Evolutionary conservation across 176 grass and related monocot species (phyloP), one percentile per base, ranked within the genome.

Genomic region (Eragrostis curvula): DNA sequence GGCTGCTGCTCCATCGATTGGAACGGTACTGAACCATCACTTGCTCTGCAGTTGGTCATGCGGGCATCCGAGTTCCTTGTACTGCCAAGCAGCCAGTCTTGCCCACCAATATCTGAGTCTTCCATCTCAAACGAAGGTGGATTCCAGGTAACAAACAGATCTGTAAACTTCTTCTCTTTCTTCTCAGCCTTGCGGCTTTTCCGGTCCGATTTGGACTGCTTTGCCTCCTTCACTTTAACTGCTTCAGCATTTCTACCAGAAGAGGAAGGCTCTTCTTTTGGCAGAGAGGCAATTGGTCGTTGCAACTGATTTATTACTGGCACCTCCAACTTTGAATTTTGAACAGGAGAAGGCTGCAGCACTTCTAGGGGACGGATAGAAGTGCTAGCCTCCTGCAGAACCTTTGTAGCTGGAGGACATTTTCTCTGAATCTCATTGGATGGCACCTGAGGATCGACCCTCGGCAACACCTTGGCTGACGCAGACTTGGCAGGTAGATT

Each of bases 121-220:
- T 68, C 59, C 32, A 68, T 68, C 67, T 79, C 49, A 44, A 79
- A 16, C 5, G 15, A 62, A 25, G 60, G 23, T 1, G 88, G 84
- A 73, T 86, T 73, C 88, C 88, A 90, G 59, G 79, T 90, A 68
- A 90, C 79, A 73, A 90, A 86, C 40, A 90, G 68, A 79, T 83
- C 79, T 14, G 30, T 49, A 6, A 79, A 68, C 43, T 90, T 90
- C 60, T 24, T 82, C 23, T 90, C 88, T 82, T 86, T 90, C 79
- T 90, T 83, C 14, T 83, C 83, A 52, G 67, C 73, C 60, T 86
- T 90, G 23, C 58, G 73, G 30, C 51, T 78, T 80, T 86, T 90
- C 7, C 73, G 12, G 15, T 86, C 66, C 2, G 88, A 90, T 42
- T 69, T 82, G 0, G 88, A 90, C 5, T 61, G 79, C 61, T 83